phyloP scores from a whole-genome alignment of 495 filamentous ascomycete species.

The Parathielavia appendiculata region DNA sequence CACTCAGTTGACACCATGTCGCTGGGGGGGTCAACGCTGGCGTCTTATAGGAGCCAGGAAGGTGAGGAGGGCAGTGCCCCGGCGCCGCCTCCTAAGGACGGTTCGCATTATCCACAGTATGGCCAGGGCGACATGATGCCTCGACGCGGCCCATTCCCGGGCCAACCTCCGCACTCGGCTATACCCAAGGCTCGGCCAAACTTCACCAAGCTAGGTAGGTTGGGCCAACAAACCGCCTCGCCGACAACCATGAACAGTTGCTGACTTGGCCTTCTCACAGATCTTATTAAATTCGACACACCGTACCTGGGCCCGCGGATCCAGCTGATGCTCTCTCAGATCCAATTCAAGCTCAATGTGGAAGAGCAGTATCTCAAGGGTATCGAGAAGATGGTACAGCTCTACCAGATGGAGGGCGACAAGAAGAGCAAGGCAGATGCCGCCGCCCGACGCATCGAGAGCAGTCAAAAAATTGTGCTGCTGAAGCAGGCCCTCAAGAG shows the following conservation, averaged over 20 bases:
- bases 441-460: constrained; percentile 81
- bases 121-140: constrained; percentile 71
- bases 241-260: background rate
- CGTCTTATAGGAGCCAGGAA: constrained; percentile 35
- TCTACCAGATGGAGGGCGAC: constrained; percentile 98
- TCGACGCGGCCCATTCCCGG: constrained; percentile 71
- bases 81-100: constrained; percentile 63
- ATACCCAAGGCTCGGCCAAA: constrained; percentile 76
- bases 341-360: constrained; percentile 98
- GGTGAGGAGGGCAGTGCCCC: constrained; percentile 47
- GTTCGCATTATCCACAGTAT: constrained; percentile 41
- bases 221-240: no score
- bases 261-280: constrained; percentile 43
- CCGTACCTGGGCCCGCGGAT: constrained; percentile 93
- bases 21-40: constrained; percentile 40
- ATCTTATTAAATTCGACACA: constrained; percentile 98
- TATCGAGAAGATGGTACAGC: constrained; percentile 98
- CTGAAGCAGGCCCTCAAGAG: constrained; percentile 91
- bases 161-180: constrained; percentile 61
- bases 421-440: constrained; percentile 91
- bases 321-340: constrained; percentile 96
- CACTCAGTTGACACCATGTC: constrained; percentile 60
- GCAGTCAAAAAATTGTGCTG: constrained; percentile 95
- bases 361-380: constrained; percentile 99
- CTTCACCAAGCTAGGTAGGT: constrained; percentile 90